These are phyloP conservation scores for Salmacisia buchloeana DNA, from an alignment of 1,284 basidiomycete species.

Conservation along the genomic window DNA sequence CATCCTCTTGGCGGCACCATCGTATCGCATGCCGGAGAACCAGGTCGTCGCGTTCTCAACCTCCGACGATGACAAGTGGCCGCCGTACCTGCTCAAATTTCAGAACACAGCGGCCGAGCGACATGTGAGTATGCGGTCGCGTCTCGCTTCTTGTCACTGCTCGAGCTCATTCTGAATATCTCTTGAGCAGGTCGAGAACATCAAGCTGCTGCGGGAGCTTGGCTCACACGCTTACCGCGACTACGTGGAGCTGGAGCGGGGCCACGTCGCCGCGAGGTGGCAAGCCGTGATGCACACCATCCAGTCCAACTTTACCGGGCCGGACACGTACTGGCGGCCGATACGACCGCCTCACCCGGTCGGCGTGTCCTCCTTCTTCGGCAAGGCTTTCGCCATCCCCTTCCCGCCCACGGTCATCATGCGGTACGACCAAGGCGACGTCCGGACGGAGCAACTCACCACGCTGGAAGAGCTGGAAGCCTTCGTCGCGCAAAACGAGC, in stretches of 20 bases:
- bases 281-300: conserved; percentile 28
- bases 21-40: conserved; percentile 61
- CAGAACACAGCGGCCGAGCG: conserved; percentile 66
- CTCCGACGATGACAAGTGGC: conserved; percentile 60
- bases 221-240: conserved; percentile 22
- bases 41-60: conserved; percentile 63
- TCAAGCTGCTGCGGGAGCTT: conserved; percentile 59
- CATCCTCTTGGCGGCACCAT: conserved; percentile 61
- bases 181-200: conserved; percentile 61
- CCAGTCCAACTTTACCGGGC: conserved; percentile 35
- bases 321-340: conserved; percentile 35
- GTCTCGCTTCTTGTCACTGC: not conserved
- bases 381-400: conserved; percentile 69
- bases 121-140: conserved; percentile 52
- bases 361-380: conserved; percentile 36
- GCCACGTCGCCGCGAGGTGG: conserved; percentile 17
- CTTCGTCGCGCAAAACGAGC: conserved; percentile 65
- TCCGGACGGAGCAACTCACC: conserved; percentile 55
- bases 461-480: conserved; percentile 58
- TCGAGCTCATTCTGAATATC: not conserved
- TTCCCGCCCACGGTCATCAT: conserved; percentile 66
- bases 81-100: conserved; percentile 69
- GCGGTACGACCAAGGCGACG: conserved; percentile 61
- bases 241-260: conserved; percentile 23
- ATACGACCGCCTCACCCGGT: conserved; percentile 25